phyloP scores from a whole-genome alignment of 257 asterid species.

The Scutellaria barbata region DNA sequence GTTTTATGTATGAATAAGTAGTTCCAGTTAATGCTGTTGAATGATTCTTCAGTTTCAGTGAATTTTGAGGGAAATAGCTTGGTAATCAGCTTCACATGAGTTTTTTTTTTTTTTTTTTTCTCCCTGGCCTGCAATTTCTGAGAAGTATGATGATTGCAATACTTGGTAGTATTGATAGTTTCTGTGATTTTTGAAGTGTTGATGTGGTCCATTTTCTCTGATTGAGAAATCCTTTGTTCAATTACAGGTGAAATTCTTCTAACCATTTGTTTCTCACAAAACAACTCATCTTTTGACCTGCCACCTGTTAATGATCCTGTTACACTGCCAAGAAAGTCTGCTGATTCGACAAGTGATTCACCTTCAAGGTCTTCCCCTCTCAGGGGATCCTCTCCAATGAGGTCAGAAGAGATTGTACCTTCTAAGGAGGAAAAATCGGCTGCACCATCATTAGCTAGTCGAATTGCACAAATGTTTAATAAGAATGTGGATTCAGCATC shows the following conservation, averaged over 20 bases:
- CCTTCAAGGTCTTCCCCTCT: conserved; percentile 54
- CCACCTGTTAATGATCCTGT: conserved; percentile 50
- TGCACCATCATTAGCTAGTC: conserved; percentile 70
- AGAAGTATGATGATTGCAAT: not conserved
- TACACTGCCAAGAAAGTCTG: conserved; percentile 37
- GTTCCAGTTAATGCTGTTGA: conserved; percentile 1
- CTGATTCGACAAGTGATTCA: conserved; percentile 43
- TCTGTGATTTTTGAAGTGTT: conserved; percentile 15
- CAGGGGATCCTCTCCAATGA: conserved; percentile 64
- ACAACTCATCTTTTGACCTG: conserved; percentile 54
- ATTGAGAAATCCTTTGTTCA: conserved; percentile 32
- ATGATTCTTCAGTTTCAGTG: conserved; percentile 12
- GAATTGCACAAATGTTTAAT: conserved; percentile 84
- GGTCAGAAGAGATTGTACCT: conserved; percentile 61
- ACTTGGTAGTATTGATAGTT: not conserved
- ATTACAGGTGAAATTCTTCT: conserved; percentile 85
- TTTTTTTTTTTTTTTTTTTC: not conserved
- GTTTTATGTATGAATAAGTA: conserved; percentile 15
- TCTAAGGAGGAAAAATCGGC: conserved; percentile 63
- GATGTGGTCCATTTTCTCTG: conserved; percentile 14
- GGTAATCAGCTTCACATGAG: not conserved
- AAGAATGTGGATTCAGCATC: conserved; percentile 64
- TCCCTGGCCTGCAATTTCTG: conserved; percentile 3
- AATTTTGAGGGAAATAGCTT: not conserved
- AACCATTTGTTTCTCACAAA: conserved; percentile 75